Evolutionary conservation across 202 grass and related monocot species (phyloP).

Genomic region (Saccharum hybrid): DNA sequence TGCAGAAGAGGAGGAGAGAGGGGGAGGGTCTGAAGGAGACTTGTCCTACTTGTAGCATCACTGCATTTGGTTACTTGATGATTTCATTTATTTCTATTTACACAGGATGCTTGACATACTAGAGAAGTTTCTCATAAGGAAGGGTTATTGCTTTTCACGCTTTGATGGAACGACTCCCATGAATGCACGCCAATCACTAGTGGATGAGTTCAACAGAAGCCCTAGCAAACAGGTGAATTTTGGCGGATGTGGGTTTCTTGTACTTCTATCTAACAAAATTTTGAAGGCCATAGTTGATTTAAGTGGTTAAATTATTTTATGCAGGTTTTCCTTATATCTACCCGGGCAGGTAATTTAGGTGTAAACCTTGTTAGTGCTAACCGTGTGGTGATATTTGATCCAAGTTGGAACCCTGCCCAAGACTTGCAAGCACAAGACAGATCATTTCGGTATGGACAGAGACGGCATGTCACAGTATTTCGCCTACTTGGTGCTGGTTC

Average conservation of each 20-base stretch:
- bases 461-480: conserved; percentile 86
- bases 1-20: background rate
- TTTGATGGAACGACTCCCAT: conserved; percentile 97
- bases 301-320: conserved; percentile 35
- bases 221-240: conserved; percentile 85
- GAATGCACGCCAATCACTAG: conserved; percentile 75
- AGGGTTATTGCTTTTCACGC: conserved; percentile 96
- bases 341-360: conserved; percentile 89
- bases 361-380: conserved; percentile 95
- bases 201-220: conserved; percentile 98
- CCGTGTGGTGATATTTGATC: conserved; percentile 97
- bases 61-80: conserved; percentile 46
- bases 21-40: background rate
- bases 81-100: conserved; percentile 30
- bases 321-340: conserved; percentile 98
- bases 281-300: conserved; percentile 1
- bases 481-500: conserved; percentile 93
- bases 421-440: conserved; percentile 97
- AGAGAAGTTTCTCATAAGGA: conserved; percentile 97
- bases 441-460: conserved; percentile 94
- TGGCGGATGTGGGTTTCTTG: conserved; percentile 22
- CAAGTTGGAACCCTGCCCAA: conserved; percentile 98
- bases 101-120: conserved; percentile 98
- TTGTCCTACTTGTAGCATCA: conserved; percentile 8
- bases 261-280: conserved; percentile 32